A percentile compares a stretch with the other conserved stretches of the same genome.
Conservation (phyloP, 495 filamentous ascomycete genomes). For the Penicillium bialowiezense region DNA sequence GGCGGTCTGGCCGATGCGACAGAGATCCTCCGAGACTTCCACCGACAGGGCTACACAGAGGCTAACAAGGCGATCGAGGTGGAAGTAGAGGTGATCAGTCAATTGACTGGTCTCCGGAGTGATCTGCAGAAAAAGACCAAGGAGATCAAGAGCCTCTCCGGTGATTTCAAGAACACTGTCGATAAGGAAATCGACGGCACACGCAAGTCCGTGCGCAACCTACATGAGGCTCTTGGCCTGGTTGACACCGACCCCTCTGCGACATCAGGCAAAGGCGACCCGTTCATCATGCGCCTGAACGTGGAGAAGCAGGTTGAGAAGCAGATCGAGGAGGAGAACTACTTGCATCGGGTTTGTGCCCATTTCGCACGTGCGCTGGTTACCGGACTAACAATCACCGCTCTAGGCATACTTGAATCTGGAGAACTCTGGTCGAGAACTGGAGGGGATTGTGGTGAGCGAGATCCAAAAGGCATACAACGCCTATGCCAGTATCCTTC, state of each 20-base stretch:
- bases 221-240: constrained; percentile 77
- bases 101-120: constrained; percentile 77
- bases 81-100: constrained; percentile 84
- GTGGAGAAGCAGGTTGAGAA: constrained; percentile 87
- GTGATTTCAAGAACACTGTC: constrained; percentile 86
- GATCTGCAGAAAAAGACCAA: constrained; percentile 95
- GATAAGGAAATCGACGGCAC: constrained; percentile 56
- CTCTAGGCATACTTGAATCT: constrained; percentile 87
- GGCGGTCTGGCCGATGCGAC: constrained; percentile 85
- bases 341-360: constrained; percentile 75
- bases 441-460: constrained; percentile 91
- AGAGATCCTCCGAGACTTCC: constrained; percentile 74
- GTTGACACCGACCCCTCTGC: constrained; percentile 72
- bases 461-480: constrained; percentile 98
- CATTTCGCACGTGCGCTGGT: background rate
- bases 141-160: constrained; percentile 88
- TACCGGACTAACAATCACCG: constrained; percentile 22
- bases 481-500: constrained; percentile 83
- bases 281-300: constrained; percentile 77
- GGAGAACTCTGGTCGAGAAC: constrained; percentile 88
- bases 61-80: constrained; percentile 88
- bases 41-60: constrained; percentile 76
- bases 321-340: constrained; percentile 97
- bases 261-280: constrained; percentile 82
- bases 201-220: constrained; percentile 64